Conservation (phyloP, 768 basidiomycete species). For the Termitomyces sp. region DNA sequence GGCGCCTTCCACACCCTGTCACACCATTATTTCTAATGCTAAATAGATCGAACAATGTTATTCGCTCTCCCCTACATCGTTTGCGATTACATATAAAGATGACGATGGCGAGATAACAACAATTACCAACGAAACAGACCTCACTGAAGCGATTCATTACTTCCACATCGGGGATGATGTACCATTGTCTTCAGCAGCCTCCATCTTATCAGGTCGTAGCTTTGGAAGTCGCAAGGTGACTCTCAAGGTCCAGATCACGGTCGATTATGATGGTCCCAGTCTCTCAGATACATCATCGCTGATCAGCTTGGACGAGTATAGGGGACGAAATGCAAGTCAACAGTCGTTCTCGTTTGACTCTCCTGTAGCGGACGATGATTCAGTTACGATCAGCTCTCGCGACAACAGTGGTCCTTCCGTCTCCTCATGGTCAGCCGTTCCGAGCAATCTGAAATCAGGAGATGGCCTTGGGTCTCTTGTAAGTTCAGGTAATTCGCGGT, state of each 20-base stretch:
- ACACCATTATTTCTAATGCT: neutral
- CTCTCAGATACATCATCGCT: conserved; percentile 86
- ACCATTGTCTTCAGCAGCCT: conserved; percentile 65
- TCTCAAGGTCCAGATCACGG: conserved; percentile 65
- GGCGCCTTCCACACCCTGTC: neutral
- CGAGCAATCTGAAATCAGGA: neutral
- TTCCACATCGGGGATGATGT: conserved; percentile 79
- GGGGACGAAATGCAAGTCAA: conserved; percentile 51
- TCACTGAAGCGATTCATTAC: conserved; percentile 84
- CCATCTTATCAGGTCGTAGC: conserved; percentile 66
- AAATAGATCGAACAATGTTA: conserved; percentile 81
- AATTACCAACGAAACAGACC: conserved; percentile 65
- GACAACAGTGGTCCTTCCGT: conserved; percentile 36
- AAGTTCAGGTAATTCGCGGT: conserved; percentile 2
- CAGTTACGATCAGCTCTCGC: conserved; percentile 69
- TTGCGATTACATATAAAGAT: conserved; percentile 77
- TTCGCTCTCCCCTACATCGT: conserved; percentile 62
- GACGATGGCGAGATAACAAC: conserved; percentile 76
- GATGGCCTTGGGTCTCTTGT: conserved; percentile 1
- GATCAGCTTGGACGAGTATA: conserved; percentile 71
- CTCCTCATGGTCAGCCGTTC: neutral
- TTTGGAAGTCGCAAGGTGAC: conserved; percentile 69
- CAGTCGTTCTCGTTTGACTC: conserved; percentile 44
- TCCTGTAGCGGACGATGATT: conserved; percentile 57
- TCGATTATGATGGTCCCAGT: conserved; percentile 90